Evolutionary conservation across 2,329 filamentous ascomycete genomes (phyloP), one percentile per base, ranked within the genome.

Genomic region (Aspergillus tubingensis): DNA sequence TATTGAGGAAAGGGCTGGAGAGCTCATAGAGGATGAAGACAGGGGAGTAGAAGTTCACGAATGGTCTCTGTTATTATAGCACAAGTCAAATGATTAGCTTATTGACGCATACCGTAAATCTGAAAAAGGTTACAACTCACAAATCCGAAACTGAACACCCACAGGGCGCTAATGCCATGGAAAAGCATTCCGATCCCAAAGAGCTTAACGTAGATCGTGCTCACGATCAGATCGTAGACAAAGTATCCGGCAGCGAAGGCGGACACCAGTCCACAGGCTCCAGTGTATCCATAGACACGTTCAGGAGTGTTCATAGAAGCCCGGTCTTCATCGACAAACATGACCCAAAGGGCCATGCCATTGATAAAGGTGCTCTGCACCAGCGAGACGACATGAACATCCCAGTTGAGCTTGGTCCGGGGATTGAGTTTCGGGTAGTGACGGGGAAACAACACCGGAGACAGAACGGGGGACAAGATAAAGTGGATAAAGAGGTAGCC

Each of bases 21-120:
- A 89, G 83, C 70, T 89, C 86, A 77, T 88, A 89, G 66, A 89
- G 85, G 68, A 89, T 86, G 76, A 89, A 89, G 5, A 82, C 82
- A 0, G 86, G 84, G 17, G 81, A 84, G 73, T 88, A 89, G 79
- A 82, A 88, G 73, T 88, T 87, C 62, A 87, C 77, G 69, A 88
- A 88, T 2, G 86, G 86, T 64, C 86, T 81, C 86, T 88, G 68
- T 55, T 19, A 30, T 32, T 4, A 30, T 27, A 39, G 17, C 10
- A 13, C 23, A 11, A 21, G 19, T 8, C 32, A 38, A 19, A 19
- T 30, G 41, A 11, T 41, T 48, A 51, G 55, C 25, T 13, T 15
- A 15, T 5, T n/a, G 11, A 52, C 27, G 10, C 13, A n/a, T 10
- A 30, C 7, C 8, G n/a, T 27, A 3, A 55, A 54, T 32, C 30